A percentile compares a stretch with the other conserved stretches of the same genome.
Conservation (phyloP, 2,329 filamentous ascomycete genomes). For the Fusarium napiforme region DNA sequence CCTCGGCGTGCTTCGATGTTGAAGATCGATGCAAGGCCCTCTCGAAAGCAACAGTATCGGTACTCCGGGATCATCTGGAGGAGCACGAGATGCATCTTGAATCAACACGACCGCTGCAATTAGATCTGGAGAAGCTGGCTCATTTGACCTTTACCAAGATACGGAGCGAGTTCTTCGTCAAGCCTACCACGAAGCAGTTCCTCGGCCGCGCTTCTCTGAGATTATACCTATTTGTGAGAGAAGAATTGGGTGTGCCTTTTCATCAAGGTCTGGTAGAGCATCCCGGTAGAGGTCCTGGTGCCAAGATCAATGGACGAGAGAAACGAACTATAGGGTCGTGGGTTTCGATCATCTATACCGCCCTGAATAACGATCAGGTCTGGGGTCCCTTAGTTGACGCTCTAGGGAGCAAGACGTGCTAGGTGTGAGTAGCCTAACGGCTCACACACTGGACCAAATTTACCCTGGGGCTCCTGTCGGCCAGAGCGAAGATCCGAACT, state of each 20-base stretch:
- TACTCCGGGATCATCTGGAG: fast-evolving
- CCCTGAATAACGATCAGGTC: neutral
- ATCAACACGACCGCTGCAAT: fast-evolving
- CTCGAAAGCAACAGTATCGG: fast-evolving
- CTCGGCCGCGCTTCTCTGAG: neutral
- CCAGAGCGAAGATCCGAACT: too few species aligned
- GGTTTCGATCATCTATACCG: neutral
- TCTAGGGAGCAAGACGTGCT: fast-evolving
- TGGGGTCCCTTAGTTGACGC: neutral
- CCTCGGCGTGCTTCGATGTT: neutral
- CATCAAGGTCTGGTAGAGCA: neutral
- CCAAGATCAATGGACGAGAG: fast-evolving
- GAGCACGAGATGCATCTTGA: fast-evolving
- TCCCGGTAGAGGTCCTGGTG: fast-evolving
- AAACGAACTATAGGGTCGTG: neutral
- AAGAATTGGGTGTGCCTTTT: fast-evolving
- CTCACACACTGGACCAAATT: neutral
- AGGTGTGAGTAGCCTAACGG: fast-evolving
- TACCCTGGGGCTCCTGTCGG: neutral
- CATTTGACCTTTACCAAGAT: fast-evolving
- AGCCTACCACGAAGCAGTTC: fast-evolving
- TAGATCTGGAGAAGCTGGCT: neutral
- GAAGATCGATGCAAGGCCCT: neutral
- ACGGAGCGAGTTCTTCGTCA: neutral
- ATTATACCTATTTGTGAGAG: neutral